Base-by-base conservation (phyloP, 73 alveolate species). In the Paramecium octaurelia region DNA sequence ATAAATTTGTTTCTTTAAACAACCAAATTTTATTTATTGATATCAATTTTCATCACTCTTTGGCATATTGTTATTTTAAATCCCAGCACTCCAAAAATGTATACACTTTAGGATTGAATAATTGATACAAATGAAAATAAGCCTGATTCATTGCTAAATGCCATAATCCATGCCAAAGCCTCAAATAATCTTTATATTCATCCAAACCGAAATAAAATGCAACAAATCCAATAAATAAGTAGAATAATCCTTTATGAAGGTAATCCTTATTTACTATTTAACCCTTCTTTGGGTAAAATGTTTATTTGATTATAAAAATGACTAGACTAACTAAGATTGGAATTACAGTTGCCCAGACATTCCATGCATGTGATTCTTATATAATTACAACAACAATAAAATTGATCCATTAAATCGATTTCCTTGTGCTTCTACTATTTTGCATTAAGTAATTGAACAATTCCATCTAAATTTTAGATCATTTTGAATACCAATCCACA, bases 141-240 rank as follows among this genome's bases (percentile, higher is more conserved):
- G 77, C 77, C 34, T 24, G 23, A 21, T 21, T 59, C 34, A 70
- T 70, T 20, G 86, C 31, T 7, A 70, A 29, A 29, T 76, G 89
- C 89, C 89, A 76, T 42, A 76, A 76, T 31, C 71, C 64, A 42
- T 76, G 89, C 89, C 89, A 76, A 35, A 42, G 24, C 14, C 89
- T 35, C n/a, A 76, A 31, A 76, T 76, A 76, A 76, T 76, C 89
- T 9, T 76, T 27, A 9, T 24, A 38, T 18, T 76, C 89, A 31
- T 76, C 48, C 24, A 76, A 42, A 11, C 89, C 89, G 8, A n/a
- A 24, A 11, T 16, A 20, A 29, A 76, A 76, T 40, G 71, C 40
- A 38, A 76, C 11, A 38, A 76, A 20, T 12, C 48, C 89, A 38
- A 76, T 21, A 38, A 31, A 43, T 42, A 76, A 76, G 14, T 14